Percentiles rank a stretch among this genome's conserved stretches.
These are phyloP conservation scores for Xylariaceae sp. DNA, from an alignment of 2,329 filamentous ascomycete genomes.

Conservation along the genomic window DNA sequence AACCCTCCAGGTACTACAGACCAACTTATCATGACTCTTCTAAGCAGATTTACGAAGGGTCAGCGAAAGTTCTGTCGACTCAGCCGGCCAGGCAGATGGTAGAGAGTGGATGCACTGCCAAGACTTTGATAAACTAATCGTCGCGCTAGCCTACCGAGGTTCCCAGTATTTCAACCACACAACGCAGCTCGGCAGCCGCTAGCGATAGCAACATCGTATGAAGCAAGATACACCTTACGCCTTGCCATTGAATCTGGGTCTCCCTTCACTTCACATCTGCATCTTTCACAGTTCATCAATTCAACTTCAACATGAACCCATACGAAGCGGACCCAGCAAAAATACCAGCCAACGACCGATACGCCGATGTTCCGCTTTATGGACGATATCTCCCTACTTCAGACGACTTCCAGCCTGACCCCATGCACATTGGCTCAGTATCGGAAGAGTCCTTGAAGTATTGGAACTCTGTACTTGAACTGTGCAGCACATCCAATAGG, in stretches of 20 bases:
- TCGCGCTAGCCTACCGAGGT: too few relatives aligned
- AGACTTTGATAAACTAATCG: not conserved
- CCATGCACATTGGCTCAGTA: conserved; percentile 3
- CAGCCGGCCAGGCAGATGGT: not conserved
- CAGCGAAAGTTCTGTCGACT: too few relatives aligned
- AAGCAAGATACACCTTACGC: not conserved
- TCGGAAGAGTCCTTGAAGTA: conserved; percentile 21
- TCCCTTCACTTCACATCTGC: not conserved
- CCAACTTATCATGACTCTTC: too few relatives aligned
- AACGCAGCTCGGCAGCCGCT: not conserved
- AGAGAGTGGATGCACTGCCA: not conserved
- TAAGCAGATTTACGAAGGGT: too few relatives aligned
- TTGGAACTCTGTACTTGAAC: conserved; percentile 29
- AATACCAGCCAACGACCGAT: conserved; percentile 28
- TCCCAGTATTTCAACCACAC: not conserved
- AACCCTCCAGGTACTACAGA: too few relatives aligned
- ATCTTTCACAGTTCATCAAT: not conserved
- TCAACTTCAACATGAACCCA: conserved; percentile 21
- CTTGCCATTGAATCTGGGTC: not conserved
- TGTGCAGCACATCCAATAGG: conserved; percentile 26
- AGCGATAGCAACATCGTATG: not conserved
- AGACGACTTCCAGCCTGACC: conserved; percentile 25
- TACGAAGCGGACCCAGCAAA: conserved; percentile 26
- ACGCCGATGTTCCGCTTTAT: conserved; percentile 28
- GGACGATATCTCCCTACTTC: conserved; percentile 26